Conservation (phyloP, 2,329 filamentous ascomycete species). For the Calonectria crousiana region DNA sequence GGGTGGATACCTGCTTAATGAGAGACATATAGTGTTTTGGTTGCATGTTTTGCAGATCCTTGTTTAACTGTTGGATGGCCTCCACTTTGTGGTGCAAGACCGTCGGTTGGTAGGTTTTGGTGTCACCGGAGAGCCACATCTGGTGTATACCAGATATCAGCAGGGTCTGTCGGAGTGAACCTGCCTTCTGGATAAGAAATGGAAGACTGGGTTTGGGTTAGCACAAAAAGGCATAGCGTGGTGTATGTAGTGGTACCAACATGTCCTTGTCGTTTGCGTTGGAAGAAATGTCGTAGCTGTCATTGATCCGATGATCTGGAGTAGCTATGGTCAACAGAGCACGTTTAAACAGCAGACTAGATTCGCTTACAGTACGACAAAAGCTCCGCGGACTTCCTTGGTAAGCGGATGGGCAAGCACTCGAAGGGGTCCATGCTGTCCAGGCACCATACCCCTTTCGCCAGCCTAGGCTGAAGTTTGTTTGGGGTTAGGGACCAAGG, state of each 20-base stretch:
- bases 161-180: conserved; percentile 30
- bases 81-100: conserved; percentile 35
- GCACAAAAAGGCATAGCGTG: not conserved
- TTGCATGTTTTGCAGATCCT: conserved; percentile 23
- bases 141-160: conserved; percentile 35
- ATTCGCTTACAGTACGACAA: conserved; percentile 37
- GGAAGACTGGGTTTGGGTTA: conserved; percentile 23
- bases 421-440: conserved; percentile 35
- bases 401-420: conserved; percentile 34
- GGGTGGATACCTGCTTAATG: conserved; percentile 32
- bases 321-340: not conserved
- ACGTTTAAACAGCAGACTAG: too few species aligned
- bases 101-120: conserved; percentile 30
- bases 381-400: conserved; percentile 33
- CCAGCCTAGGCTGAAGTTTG: not conserved
- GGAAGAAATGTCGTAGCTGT: not conserved
- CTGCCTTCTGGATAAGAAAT: conserved; percentile 29
- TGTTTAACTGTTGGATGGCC: conserved; percentile 26
- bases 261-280: conserved; percentile 12
- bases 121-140: conserved; percentile 33
- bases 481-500: conserved; percentile 29
- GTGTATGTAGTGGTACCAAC: conserved; percentile 1
- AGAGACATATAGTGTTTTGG: conserved; percentile 20
- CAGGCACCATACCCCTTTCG: not conserved
- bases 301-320: not conserved